phyloP scores from a whole-genome alignment of 352 stramenopile genomes.

The Elongisporangium senticosum region DNA sequence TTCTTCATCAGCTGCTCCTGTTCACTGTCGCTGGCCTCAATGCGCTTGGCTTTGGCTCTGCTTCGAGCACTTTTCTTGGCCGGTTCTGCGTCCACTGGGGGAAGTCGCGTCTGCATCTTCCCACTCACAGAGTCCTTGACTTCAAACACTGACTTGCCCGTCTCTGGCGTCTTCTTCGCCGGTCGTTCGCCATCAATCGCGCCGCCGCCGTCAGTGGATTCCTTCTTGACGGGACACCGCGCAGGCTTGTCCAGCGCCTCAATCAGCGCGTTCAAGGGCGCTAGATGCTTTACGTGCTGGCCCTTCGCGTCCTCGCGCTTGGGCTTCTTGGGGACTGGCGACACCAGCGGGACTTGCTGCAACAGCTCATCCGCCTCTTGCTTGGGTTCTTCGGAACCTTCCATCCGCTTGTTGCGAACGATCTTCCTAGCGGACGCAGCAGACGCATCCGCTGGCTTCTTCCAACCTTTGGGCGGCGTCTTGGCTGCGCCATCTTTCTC shows the following conservation, averaged over 20 bases:
- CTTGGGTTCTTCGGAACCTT: neutral
- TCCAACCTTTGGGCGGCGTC: neutral
- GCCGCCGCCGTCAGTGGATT: neutral
- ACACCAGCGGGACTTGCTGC: neutral
- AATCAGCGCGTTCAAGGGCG: neutral
- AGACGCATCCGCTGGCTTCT: neutral
- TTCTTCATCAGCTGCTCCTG: neutral
- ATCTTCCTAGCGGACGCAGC: neutral
- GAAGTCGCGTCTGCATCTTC: neutral
- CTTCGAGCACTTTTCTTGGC: neutral
- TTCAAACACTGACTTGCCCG: neutral
- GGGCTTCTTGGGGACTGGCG: neutral
- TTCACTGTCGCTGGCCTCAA: neutral
- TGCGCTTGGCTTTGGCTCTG: neutral
- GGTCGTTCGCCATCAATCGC: neutral
- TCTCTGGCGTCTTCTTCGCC: neutral
- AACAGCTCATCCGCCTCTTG: neutral
- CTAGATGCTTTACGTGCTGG: neutral
- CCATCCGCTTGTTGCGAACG: neutral
- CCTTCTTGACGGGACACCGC: neutral
- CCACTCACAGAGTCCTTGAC: too few relatives aligned
- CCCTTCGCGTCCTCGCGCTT: neutral
- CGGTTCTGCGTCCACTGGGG: neutral
- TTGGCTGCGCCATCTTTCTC: neutral
- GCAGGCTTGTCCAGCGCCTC: neutral